A percentile compares a stretch with the other conserved stretches of the same genome.
Conservation (phyloP, 192 early-diverging fungal genomes). For the Radiomyces spectabilis region DNA sequence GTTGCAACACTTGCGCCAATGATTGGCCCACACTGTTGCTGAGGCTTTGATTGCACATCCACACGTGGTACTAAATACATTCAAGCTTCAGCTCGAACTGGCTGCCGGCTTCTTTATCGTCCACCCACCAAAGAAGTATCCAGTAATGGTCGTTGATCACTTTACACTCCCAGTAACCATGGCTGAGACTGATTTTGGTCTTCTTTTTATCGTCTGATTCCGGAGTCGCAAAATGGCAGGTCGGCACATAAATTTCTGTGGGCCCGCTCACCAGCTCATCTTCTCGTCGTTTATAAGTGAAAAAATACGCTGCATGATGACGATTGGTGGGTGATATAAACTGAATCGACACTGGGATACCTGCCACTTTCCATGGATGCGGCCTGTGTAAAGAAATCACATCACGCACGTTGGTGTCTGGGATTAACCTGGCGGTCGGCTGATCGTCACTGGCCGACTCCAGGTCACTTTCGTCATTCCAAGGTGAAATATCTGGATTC, state of each 20-base stretch:
- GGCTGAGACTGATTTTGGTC: background rate
- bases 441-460: background rate
- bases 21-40: background rate
- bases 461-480: background rate
- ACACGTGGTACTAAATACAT: too few species aligned
- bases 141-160: constrained; percentile 9
- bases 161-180: background rate
- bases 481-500: background rate
- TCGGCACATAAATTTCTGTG: constrained; percentile 43
- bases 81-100: too few species aligned
- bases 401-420: constrained; percentile 9
- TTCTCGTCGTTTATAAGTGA: background rate
- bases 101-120: too few species aligned
- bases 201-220: constrained; percentile 4
- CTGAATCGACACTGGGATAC: constrained; percentile 7
- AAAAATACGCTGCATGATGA: constrained; percentile 3
- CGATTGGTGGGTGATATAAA: constrained; percentile 4
- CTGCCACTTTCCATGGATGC: constrained; percentile 8
- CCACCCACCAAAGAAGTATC: constrained; percentile 12
- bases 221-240: constrained; percentile 32
- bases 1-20: background rate
- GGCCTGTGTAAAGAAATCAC: constrained; percentile 21
- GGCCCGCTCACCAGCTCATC: background rate
- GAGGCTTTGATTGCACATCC: too few species aligned
- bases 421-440: background rate